Conservation (phyloP, 192 early-diverging fungal genomes). For the Coemansia furcata region DNA sequence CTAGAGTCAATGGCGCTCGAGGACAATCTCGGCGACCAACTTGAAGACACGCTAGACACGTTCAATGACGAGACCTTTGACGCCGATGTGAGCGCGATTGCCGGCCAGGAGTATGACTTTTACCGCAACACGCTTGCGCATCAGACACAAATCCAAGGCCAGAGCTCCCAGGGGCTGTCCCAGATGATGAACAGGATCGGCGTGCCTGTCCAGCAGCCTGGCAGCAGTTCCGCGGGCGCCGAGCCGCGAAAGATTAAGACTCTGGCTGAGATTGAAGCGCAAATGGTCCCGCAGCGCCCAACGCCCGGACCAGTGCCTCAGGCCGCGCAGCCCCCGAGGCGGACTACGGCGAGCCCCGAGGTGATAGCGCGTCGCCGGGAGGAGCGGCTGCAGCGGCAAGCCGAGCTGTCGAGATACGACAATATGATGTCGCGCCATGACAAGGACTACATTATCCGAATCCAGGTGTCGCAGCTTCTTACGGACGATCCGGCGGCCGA, state of each 20-base stretch:
- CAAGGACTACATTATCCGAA: constrained; percentile 91
- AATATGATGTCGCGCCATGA: constrained; percentile 91
- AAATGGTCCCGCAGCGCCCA: constrained; percentile 30
- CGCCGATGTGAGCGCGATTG: constrained; percentile 45
- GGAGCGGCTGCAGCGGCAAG: constrained; percentile 33
- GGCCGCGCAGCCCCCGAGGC: background rate
- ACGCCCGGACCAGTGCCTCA: constrained; percentile 5
- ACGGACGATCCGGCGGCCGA: constrained; percentile 89
- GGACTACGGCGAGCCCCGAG: constrained; percentile 18
- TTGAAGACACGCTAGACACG: constrained; percentile 67
- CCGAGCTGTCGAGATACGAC: constrained; percentile 71
- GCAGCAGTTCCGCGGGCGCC: background rate
- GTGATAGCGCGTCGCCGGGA: constrained; percentile 27
- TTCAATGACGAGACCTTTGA: constrained; percentile 77
- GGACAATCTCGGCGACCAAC: constrained; percentile 57
- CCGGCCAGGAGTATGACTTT: constrained; percentile 67
- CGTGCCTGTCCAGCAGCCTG: constrained; percentile 3
- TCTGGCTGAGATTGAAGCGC: constrained; percentile 71
- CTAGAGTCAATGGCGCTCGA: constrained; percentile 57
- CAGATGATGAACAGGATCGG: constrained; percentile 23
- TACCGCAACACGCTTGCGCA: constrained; percentile 51
- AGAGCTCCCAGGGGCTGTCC: constrained; percentile 2
- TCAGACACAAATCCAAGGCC: constrained; percentile 5
- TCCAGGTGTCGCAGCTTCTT: constrained; percentile 93
- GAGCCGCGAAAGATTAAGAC: constrained; percentile 56